phyloP scores from a whole-genome alignment of 1,284 basidiomycete genomes.

The Sphaerobolus stellatus region DNA sequence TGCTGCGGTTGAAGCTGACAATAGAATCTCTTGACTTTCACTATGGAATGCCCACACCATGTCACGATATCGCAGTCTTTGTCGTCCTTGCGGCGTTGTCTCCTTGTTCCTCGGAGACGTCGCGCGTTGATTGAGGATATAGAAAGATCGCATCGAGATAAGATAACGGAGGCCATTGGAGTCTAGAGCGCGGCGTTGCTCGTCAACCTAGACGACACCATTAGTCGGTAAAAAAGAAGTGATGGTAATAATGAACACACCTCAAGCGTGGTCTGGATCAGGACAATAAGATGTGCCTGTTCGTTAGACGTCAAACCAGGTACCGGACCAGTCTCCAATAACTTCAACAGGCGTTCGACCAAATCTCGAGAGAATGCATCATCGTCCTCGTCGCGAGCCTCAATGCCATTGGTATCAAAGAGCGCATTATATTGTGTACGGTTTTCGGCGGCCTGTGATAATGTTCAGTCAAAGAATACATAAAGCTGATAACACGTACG shows the following conservation, averaged over 20 bases:
- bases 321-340: constrained; percentile 61
- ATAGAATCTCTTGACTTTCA: constrained; percentile 82
- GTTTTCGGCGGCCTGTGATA: too few relatives aligned
- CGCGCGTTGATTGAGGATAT: constrained; percentile 67
- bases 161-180: constrained; percentile 88
- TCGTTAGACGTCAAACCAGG: constrained; percentile 76
- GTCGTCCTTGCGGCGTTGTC: constrained; percentile 44
- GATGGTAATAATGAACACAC: constrained; percentile 40
- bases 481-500: constrained; percentile 11
- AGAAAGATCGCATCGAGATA: constrained; percentile 83
- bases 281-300: constrained; percentile 72
- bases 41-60: constrained; percentile 96
- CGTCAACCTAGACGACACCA: constrained; percentile 64
- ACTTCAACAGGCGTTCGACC: constrained; percentile 62
- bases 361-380: constrained; percentile 61
- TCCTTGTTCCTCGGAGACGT: constrained; percentile 38
- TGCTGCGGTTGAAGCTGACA: constrained; percentile 68
- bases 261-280: constrained; percentile 86
- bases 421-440: too few relatives aligned
- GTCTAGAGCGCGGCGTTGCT: constrained; percentile 84
- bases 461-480: too few relatives aligned
- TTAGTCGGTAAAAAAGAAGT: constrained; percentile 6
- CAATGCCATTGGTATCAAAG: not conserved
- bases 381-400: constrained; percentile 46
- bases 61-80: constrained; percentile 84